A percentile compares a stretch with the other conserved stretches of the same genome.
phyloP scores from a whole-genome alignment of 441 rosid species.

The Populus trichocarpa region DNA sequence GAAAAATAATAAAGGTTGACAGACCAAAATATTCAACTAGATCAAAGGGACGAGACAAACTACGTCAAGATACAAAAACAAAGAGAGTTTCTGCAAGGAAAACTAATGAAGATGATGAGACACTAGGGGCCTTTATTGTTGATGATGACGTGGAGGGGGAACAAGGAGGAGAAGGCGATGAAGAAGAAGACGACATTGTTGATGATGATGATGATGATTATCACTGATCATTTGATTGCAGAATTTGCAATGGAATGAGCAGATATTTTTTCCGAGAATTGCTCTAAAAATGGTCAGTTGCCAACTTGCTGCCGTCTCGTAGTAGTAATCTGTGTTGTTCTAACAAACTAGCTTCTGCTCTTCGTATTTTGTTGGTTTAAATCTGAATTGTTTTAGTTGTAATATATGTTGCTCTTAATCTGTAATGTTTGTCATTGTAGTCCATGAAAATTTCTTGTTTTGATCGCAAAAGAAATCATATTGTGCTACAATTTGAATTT shows the following conservation, averaged over 20 bases:
- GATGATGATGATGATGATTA: constrained; percentile 36
- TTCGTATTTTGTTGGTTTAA: not conserved
- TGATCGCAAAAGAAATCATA: too few relatives aligned
- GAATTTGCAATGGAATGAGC: not conserved
- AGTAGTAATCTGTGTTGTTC: not conserved
- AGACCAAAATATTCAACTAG: constrained; percentile 46
- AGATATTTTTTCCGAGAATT: not conserved
- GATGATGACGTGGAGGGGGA: constrained; percentile 40
- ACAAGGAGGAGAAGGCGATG: constrained; percentile 24
- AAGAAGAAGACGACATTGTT: constrained; percentile 35
- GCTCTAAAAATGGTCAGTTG: not conserved
- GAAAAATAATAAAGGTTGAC: constrained; percentile 27
- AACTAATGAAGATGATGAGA: constrained; percentile 48
- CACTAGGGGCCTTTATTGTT: constrained; percentile 70
- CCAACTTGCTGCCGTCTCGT: not conserved
- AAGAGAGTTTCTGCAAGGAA: constrained; percentile 12
- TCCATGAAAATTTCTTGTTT: too few relatives aligned
- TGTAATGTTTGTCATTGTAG: too few relatives aligned
- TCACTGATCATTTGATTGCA: constrained; percentile 28
- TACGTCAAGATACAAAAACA: constrained; percentile 13
- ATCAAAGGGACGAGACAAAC: constrained; percentile 35
- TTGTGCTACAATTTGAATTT: too few relatives aligned
- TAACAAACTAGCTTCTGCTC: not conserved
- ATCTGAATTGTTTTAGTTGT: not conserved
- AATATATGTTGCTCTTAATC: not conserved